These are phyloP conservation scores for Neoboletus brunneissimus DNA, from an alignment of 768 basidiomycete genomes.

Conservation along the genomic window DNA sequence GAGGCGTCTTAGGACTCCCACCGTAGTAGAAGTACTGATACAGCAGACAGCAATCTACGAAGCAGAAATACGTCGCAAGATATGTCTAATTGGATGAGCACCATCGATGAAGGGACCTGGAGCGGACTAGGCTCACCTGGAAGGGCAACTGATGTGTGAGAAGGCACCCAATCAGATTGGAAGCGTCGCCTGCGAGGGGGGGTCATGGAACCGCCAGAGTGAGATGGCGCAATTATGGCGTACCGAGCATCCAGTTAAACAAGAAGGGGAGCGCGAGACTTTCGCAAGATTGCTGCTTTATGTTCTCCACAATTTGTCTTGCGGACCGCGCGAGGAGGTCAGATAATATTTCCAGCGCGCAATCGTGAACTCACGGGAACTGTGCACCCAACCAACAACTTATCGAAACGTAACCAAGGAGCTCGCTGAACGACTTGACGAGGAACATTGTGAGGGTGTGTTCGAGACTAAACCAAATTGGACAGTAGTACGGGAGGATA, in stretches of 20 bases:
- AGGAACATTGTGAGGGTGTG: constrained; percentile 16
- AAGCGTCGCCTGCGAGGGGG: constrained; percentile 68
- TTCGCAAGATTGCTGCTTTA: constrained; percentile 72
- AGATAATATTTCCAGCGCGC: constrained; percentile 9
- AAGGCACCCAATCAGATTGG: constrained; percentile 88
- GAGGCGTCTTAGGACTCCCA: constrained; percentile 34
- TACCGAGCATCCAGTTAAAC: constrained; percentile 89
- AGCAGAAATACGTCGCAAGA: constrained; percentile 89
- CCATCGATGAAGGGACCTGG: constrained; percentile 3
- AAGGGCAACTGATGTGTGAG: constrained; percentile 93
- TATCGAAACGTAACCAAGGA: constrained; percentile 71
- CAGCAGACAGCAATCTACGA: constrained; percentile 74
- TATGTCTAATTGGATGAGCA: constrained; percentile 54
- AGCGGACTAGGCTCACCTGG: constrained; percentile 56
- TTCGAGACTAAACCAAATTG: not conserved
- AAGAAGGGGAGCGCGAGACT: constrained; percentile 93
- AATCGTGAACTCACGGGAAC: constrained; percentile 64
- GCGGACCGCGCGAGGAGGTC: not conserved
- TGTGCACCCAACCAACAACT: constrained; percentile 83
- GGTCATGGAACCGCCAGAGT: not conserved
- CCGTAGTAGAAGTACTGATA: constrained; percentile 81
- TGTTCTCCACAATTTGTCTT: constrained; percentile 85
- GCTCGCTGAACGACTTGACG: constrained; percentile 47
- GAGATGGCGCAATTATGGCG: constrained; percentile 25
- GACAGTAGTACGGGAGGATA: constrained; percentile 4